Base-by-base conservation (phyloP, 2,329 filamentous ascomycete genomes). In the Colletotrichum sp. region DNA sequence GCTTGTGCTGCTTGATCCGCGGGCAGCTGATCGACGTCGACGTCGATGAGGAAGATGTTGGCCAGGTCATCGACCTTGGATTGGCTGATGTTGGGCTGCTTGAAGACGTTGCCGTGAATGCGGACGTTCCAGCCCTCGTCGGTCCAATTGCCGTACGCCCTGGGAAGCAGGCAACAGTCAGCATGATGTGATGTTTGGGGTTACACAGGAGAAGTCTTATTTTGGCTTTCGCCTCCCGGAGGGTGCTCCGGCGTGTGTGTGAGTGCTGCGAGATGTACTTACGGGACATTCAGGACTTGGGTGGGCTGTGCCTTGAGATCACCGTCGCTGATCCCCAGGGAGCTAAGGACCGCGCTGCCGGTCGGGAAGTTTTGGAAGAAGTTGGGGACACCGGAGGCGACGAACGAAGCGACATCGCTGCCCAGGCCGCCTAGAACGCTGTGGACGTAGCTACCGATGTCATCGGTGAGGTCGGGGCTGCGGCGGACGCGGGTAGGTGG, bases 21-120 rank as follows among this genome's bases (percentile, higher is more conserved):
- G 2, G 90, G 88, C 7, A 96, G 87, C 16, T 92, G 84, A 12
- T 90, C 83, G 44, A 95, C 89, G 71, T 89, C 88, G 8, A 90
- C 91, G 66, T 89, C 93, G 74, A 95, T 89, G 12, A 96, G 87
- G 84, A 96, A 95, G 36, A 91, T 83, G 78, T 95, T 92, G 73
- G 94, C 93, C 5, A 96, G 87, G 48, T 92, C 87, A 78, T 96
- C 90, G 61, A 96, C 86, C 79, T 91, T 94, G 39, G 87, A 85
- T 78, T 91, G 87, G 2, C 89, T 90, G 39, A 94, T 92, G 75
- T 94, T 90, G 2, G 94, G 94, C 77, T 94, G 90, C 83, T 95
- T 96, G 88, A 93, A 96, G n/a, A 96, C 92, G 80, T 95, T 95
- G 79, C 94, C 94, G 78, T 94, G 94, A 77, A 96, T 91, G 32